These are phyloP conservation scores for Aspergillus ruber DNA, from an alignment of 2,329 filamentous ascomycete genomes.

Conservation along the genomic window DNA sequence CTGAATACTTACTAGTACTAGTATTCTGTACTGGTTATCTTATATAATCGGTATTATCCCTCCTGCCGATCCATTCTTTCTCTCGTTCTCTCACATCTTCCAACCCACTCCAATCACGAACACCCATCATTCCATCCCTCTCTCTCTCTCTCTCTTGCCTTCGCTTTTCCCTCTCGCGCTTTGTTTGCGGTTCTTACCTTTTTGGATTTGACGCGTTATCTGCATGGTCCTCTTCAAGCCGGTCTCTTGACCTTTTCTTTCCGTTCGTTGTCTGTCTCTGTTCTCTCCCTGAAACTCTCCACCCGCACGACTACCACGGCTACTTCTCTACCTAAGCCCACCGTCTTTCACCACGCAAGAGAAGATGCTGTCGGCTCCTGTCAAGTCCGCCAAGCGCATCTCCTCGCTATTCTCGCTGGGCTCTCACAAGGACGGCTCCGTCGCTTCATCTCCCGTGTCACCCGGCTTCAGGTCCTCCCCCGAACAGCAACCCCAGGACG, in stretches of 20 bases:
- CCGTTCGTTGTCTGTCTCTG: too few relatives aligned
- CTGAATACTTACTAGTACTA: background rate
- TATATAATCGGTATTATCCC: slow-evolving; percentile 14
- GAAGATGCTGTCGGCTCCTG: slow-evolving; percentile 35
- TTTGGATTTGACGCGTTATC: background rate
- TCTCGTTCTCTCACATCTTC: slow-evolving; percentile 2
- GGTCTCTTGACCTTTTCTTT: background rate
- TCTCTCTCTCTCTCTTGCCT: background rate
- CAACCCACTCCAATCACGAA: slow-evolving; percentile 1
- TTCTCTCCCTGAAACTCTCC: too few relatives aligned
- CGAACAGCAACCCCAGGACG: slow-evolving; percentile 17
- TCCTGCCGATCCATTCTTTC: slow-evolving; percentile 33
- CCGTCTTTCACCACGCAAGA: background rate
- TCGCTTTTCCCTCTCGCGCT: background rate
- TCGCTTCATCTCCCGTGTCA: slow-evolving; percentile 23
- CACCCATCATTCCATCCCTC: slow-evolving; percentile 1
- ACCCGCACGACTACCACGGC: too few relatives aligned
- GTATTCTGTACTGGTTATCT: background rate
- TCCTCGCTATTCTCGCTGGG: slow-evolving; percentile 41
- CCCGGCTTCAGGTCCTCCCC: slow-evolving; percentile 14
- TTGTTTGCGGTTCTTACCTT: background rate
- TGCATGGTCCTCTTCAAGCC: too few relatives aligned
- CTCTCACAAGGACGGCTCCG: slow-evolving; percentile 28
- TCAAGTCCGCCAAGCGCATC: slow-evolving; percentile 40
- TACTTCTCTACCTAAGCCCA: too few relatives aligned